A percentile compares a stretch with the other conserved stretches of the same genome.
Conservation (phyloP, 108 stramenopile genomes). For the Cyclostephanos tholiformis region DNA sequence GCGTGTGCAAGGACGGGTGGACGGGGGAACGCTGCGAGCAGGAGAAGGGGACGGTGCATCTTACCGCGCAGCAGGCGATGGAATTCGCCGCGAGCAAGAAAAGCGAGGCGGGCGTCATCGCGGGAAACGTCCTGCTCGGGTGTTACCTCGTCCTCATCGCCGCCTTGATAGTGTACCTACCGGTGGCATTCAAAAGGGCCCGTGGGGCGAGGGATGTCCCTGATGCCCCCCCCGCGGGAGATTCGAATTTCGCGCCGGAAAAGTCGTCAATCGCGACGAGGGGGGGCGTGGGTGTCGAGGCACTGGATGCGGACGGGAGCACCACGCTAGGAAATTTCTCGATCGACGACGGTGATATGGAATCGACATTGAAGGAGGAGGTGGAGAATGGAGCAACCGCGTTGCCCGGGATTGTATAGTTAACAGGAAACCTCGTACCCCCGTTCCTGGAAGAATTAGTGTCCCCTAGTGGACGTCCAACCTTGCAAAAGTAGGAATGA, state of each 20-base stretch:
- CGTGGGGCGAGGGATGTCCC: not conserved
- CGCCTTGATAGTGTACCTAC: not conserved
- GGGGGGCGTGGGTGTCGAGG: not conserved
- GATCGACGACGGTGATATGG: not conserved
- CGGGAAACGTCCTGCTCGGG: conserved; percentile 9
- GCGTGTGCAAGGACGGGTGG: conserved; percentile 16
- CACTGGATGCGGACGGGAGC: not conserved
- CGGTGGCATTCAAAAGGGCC: not conserved
- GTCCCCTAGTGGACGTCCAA: no score
- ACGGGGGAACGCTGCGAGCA: conserved; percentile 20
- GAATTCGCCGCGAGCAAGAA: not conserved
- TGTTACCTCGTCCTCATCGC: conserved; percentile 1
- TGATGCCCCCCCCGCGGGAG: not conserved
- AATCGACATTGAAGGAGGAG: not conserved
- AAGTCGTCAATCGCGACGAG: not conserved
- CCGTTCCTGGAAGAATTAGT: not conserved
- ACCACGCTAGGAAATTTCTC: not conserved
- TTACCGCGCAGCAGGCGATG: not conserved
- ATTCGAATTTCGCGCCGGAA: not conserved
- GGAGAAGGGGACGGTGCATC: not conserved
- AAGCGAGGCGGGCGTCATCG: conserved; percentile 2
- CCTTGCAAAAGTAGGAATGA: no score
- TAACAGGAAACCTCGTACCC: not conserved
- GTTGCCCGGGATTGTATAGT: not conserved
- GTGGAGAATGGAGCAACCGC: not conserved